Evolutionary conservation across 164 flowering plant genomes (phyloP).

Genomic region (Vitis cinerea): DNA sequence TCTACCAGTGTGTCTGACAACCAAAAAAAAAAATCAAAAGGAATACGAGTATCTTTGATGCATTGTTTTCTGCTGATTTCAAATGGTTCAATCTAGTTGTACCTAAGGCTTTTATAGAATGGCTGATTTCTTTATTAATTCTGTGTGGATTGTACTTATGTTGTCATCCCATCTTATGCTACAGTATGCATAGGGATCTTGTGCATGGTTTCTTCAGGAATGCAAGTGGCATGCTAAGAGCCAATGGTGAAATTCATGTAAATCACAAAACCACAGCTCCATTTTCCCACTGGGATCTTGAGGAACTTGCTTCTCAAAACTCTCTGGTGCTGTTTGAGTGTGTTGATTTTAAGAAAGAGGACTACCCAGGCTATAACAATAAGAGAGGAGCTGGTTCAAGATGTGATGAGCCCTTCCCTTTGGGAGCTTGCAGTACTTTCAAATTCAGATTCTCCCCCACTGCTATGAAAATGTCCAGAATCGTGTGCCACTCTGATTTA

Average conservation of each 20-base stretch:
- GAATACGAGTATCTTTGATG: no score
- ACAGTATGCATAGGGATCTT: constrained; percentile 27
- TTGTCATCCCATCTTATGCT: no score
- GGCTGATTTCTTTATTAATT: no score
- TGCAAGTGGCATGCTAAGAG: constrained; percentile 49
- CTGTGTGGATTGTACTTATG: no score
- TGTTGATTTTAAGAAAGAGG: constrained; percentile 23
- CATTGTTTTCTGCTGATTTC: no score
- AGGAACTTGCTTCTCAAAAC: constrained; percentile 34
- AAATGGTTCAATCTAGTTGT: no score
- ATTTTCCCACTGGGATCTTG: constrained; percentile 44
- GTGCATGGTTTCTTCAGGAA: constrained; percentile 41
- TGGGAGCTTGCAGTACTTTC: constrained; percentile 37
- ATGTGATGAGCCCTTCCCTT: constrained; percentile 28
- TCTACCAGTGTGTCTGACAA: no score
- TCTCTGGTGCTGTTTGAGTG: constrained; percentile 25
- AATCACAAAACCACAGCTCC: constrained; percentile 52
- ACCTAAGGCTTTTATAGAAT: no score
- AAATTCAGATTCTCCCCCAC: constrained; percentile 13
- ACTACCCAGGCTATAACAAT: constrained; percentile 46
- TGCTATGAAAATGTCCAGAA: not conserved
- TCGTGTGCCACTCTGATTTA: not conserved
- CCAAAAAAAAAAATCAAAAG: no score
- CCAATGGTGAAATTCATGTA: constrained; percentile 59
- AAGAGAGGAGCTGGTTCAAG: constrained; percentile 39